phyloP scores from a whole-genome alignment of 169 alveolate genomes.

The Plasmodium falciparum region DNA sequence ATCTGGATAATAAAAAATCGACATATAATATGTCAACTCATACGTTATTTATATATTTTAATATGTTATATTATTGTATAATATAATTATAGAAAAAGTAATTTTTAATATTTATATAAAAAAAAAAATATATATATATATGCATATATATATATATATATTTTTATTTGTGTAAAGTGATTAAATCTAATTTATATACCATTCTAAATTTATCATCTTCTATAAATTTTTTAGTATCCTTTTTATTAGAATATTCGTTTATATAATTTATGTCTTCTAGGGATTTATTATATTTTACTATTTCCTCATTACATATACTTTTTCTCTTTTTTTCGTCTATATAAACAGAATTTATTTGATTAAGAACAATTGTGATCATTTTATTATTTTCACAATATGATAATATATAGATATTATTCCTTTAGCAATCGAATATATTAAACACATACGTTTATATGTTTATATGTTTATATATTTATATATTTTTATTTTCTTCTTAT shows the following conservation, averaged over 20 bases:
- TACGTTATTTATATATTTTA: not conserved
- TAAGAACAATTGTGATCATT: too few species aligned
- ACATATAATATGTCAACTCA: not conserved
- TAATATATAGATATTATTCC: too few species aligned
- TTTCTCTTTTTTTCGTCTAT: conserved; percentile 28
- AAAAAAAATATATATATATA: not conserved
- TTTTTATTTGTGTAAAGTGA: conserved; percentile 9
- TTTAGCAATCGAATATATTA: too few species aligned
- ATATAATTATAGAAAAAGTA: not conserved
- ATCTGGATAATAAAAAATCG: not conserved
- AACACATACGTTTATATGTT: too few species aligned
- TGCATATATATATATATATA: not conserved
- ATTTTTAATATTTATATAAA: not conserved
- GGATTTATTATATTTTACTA: conserved; percentile 9
- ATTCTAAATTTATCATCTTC: conserved; percentile 5
- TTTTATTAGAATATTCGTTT: conserved; percentile 13
- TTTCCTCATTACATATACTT: not conserved
- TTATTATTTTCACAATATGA: too few species aligned
- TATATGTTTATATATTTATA: not conserved
- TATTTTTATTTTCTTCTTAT: not conserved
- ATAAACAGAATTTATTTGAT: too few species aligned
- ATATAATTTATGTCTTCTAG: conserved; percentile 26
- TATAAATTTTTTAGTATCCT: conserved; percentile 10
- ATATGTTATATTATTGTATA: not conserved
- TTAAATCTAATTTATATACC: conserved; percentile 24